These are phyloP conservation scores for Agaricus blazei DNA, from an alignment of 768 basidiomycete genomes.

Conservation along the genomic window DNA sequence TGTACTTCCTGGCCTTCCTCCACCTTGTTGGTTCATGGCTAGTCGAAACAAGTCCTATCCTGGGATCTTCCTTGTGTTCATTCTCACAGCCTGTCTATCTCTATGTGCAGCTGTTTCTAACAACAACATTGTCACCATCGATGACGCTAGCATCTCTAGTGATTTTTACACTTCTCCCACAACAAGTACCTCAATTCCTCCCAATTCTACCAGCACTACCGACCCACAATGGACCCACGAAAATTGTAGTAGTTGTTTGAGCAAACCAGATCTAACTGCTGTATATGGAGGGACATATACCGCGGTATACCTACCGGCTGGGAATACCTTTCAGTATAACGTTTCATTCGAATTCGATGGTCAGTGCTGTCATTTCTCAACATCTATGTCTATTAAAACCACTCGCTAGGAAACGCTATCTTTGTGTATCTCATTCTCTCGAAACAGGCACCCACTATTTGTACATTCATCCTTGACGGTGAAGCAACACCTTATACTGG, in stretches of 20 bases:
- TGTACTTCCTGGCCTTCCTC: neutral
- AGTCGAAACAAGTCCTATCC: neutral
- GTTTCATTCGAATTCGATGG: constrained; percentile 1
- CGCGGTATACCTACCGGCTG: constrained; percentile 10
- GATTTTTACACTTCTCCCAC: neutral
- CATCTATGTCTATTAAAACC: neutral
- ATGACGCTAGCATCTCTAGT: neutral
- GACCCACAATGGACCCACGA: constrained; percentile 20
- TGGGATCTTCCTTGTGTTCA: neutral
- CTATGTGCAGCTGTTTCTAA: neutral
- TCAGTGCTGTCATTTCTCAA: neutral
- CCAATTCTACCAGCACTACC: neutral
- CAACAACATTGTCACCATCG: neutral
- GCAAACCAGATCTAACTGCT: constrained; percentile 17
- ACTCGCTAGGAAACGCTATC: constrained; percentile 25
- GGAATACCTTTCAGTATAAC: neutral
- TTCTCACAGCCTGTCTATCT: neutral
- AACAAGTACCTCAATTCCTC: neutral
- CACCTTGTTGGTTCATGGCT: neutral
- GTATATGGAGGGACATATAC: constrained; percentile 26
- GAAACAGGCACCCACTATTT: constrained; percentile 21
- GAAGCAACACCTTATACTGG: neutral
- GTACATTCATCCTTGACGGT: constrained; percentile 19
- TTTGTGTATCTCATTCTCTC: constrained; percentile 35
- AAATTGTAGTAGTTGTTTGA: constrained; percentile 18